phyloP scores from a whole-genome alignment of 1,139 yeast genomes.

The Lodderomyces elongisporus region DNA sequence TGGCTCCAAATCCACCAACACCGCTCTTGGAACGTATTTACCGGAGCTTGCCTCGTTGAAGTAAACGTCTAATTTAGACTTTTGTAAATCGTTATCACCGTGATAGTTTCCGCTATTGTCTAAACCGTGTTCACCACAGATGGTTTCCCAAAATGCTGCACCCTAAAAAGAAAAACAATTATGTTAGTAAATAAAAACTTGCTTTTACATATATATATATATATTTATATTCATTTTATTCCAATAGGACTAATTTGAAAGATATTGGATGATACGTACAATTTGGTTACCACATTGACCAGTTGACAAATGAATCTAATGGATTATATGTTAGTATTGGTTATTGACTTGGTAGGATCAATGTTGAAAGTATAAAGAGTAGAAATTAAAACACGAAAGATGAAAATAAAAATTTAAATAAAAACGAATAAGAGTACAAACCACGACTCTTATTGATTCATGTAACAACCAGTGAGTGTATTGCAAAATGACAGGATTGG shows the following conservation, averaged over 20 bases:
- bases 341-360: too few species aligned
- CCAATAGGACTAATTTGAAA: too few species aligned
- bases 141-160: constrained; percentile 97
- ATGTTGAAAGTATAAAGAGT: neutral
- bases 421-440: constrained; percentile 41
- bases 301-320: constrained; percentile 86
- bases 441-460: too few species aligned
- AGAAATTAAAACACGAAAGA: neutral
- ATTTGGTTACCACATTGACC: constrained; percentile 99
- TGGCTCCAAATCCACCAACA: constrained; percentile 87
- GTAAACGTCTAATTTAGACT: constrained; percentile 47
- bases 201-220: neutral
- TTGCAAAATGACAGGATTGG: too few species aligned
- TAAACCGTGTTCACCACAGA: constrained; percentile 94
- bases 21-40: constrained; percentile 91
- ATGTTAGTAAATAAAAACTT: neutral
- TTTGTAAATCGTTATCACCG: constrained; percentile 65
- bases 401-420: neutral
- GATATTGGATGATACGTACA: constrained; percentile 48
- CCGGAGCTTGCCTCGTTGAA: constrained; percentile 66
- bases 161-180: constrained; percentile 41
- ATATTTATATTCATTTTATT: too few species aligned
- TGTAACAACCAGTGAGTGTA: too few species aligned
- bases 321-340: constrained; percentile 11
- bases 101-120: constrained; percentile 77